Evolutionary conservation across 2,329 filamentous ascomycete genomes (phyloP), one percentile per base, ranked within the genome.

Genomic region (Emergomyces orientalis): DNA sequence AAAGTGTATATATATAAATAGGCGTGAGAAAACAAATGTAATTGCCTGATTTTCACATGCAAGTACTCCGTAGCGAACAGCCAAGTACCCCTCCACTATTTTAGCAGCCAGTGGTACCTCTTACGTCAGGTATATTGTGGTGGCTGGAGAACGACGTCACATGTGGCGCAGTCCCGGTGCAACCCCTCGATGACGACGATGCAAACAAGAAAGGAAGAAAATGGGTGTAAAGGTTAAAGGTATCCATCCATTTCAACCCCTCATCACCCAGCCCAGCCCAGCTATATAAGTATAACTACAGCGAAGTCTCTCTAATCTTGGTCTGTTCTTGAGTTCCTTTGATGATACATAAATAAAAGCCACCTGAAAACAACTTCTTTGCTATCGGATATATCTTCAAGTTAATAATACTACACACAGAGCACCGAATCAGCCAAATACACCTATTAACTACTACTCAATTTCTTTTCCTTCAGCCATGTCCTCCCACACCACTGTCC

Each of bases 401-500:
- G 34, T 8, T 37, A 37, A 6, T 7, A 37, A 22, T 37, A 56
- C 51, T 30, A 5, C 27, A 3, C 14, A 37, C 34, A 14, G 13
- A 39, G 1, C 37, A 39, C 6, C 14, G 11, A 17, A 39, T 14
- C 11, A 39, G 14, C 37, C 1, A 39, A 13, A 39, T 39, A 39
- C 2, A 13, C 13, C 11, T 39, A 39, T 2, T 11, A 34, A 3
- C 43, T 32, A 25, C 27, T 13, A 3, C 32, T 30, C 45, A 3
- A 9, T 9, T 9, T 37, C 34, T 4, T 34, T 30, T 39, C 11
- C 37, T 19, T 49, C 41, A 59, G 43, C 22, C 25, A 59, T 59
- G 57, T 34, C 57, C 11, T 43, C 56, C 1, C 27, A 59, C 7
- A 84, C 79, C 71, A 93, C 89, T 59, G 90, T 97, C 67, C 81